phyloP scores from a whole-genome alignment of 2,329 filamentous ascomycete genomes.

The Colletotrichum sp. region DNA sequence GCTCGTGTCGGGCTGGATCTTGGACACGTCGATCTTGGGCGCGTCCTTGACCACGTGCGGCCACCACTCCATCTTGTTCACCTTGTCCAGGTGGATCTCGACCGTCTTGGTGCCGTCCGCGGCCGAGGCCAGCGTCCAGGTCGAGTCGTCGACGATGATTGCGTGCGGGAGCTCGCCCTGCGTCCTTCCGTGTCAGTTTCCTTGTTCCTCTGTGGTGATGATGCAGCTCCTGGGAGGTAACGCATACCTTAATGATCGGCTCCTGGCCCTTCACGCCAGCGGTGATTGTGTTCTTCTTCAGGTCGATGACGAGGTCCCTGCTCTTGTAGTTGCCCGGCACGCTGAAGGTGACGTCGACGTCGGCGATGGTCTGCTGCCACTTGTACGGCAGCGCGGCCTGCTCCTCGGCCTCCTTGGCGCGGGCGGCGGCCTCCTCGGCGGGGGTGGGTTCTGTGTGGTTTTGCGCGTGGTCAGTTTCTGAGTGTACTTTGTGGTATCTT shows the following conservation, averaged over 20 bases:
- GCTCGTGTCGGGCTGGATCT: slow-evolving; percentile 92
- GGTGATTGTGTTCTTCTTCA: slow-evolving; percentile 79
- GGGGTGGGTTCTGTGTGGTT: slow-evolving; percentile 52
- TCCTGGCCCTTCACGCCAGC: slow-evolving; percentile 89
- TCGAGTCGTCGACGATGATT: slow-evolving; percentile 84
- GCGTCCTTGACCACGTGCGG: slow-evolving; percentile 85
- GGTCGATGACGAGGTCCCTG: slow-evolving; percentile 80
- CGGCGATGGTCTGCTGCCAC: slow-evolving; percentile 92
- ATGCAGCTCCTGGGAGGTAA: fast-evolving
- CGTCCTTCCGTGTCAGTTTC: background rate
- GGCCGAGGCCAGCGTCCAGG: slow-evolving; percentile 85
- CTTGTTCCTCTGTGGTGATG: background rate
- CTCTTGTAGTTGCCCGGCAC: slow-evolving; percentile 86
- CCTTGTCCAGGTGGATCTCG: slow-evolving; percentile 90
- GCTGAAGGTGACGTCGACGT: slow-evolving; percentile 79
- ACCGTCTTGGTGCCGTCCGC: slow-evolving; percentile 72
- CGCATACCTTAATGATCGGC: slow-evolving; percentile 77
- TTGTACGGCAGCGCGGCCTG: slow-evolving; percentile 94
- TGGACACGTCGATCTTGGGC: slow-evolving; percentile 92
- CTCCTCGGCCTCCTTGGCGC: slow-evolving; percentile 80
- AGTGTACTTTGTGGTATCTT: background rate
- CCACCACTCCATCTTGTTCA: slow-evolving; percentile 99
- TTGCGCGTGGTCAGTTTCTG: background rate
- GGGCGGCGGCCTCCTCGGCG: slow-evolving; percentile 63
- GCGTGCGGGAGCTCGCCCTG: slow-evolving; percentile 86